Percentiles rank a stretch among this genome's conserved stretches.
phyloP scores from a whole-genome alignment of 2,329 filamentous ascomycete genomes.

The Plenodomus lindquistii region DNA sequence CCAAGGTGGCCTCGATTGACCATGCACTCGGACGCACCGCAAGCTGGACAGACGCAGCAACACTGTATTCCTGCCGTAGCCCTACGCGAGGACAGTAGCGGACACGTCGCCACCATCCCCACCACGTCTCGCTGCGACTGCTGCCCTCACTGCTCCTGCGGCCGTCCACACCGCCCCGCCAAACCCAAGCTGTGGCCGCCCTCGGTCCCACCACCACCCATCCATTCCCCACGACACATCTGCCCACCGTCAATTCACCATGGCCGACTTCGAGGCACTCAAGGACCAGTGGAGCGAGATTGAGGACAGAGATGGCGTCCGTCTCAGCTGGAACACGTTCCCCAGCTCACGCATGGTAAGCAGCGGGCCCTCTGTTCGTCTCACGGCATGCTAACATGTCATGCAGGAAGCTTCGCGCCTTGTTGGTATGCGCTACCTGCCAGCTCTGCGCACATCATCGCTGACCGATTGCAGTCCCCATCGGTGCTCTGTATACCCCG shows the following conservation, averaged over 20 bases:
- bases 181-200: constrained; percentile 37
- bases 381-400: constrained; percentile 29
- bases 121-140: constrained; percentile 4
- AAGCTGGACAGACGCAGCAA: constrained; percentile 28
- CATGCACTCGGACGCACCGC: constrained; percentile 20
- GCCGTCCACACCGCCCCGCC: constrained; percentile 27
- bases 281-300: constrained; percentile 97
- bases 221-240: constrained; percentile 17
- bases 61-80: constrained; percentile 10
- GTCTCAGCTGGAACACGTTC: constrained; percentile 98
- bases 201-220: constrained; percentile 33
- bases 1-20: constrained; percentile 38
- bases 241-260: constrained; percentile 47
- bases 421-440: constrained; percentile 53
- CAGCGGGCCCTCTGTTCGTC: constrained; percentile 10
- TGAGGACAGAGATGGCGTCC: constrained; percentile 93
- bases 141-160: constrained; percentile 7
- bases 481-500: constrained; percentile 93
- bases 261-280: constrained; percentile 84
- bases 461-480: constrained; percentile 66
- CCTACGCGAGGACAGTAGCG: constrained; percentile 9
- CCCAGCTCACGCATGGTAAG: constrained; percentile 90
- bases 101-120: constrained; percentile 4
- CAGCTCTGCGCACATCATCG: not conserved
- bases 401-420: constrained; percentile 85